Conservation (phyloP, 345 rosid genomes). For the Eucalyptus regnans region DNA sequence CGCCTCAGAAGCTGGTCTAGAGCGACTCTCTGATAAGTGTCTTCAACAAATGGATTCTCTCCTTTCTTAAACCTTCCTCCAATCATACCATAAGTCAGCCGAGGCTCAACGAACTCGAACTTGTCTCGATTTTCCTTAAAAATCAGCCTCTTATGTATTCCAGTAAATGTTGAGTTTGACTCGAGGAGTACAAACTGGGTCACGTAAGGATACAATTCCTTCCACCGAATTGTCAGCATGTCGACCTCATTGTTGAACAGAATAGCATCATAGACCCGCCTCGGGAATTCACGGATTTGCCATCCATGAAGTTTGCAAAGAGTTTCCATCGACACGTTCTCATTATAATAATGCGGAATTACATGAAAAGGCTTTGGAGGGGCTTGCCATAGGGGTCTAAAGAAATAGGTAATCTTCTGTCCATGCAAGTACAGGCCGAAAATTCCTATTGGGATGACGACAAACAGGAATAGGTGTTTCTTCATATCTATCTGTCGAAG, state of each 20-base stretch:
- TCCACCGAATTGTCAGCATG: constrained; percentile 14
- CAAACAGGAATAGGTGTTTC: not conserved
- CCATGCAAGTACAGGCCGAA: not conserved
- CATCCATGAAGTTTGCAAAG: constrained; percentile 24
- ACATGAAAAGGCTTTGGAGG: constrained; percentile 7
- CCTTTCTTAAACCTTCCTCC: constrained; percentile 13
- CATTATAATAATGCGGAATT: constrained; percentile 13
- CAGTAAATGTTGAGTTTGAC: constrained; percentile 21
- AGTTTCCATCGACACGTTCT: constrained; percentile 15
- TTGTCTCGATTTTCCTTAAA: constrained; percentile 1
- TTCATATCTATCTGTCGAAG: constrained; percentile 30
- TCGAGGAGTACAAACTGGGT: constrained; percentile 17
- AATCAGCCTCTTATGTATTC: constrained; percentile 1
- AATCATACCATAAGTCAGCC: constrained; percentile 11
- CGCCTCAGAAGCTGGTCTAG: constrained; percentile 12
- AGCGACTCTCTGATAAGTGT: constrained; percentile 19
- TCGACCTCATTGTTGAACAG: constrained; percentile 21
- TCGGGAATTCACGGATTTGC: constrained; percentile 12
- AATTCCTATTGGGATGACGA: not conserved
- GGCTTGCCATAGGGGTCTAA: constrained; percentile 7
- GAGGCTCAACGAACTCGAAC: constrained; percentile 15
- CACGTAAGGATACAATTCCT: constrained; percentile 14
- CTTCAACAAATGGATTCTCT: constrained; percentile 18
- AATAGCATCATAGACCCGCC: constrained; percentile 19
- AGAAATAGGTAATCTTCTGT: constrained; percentile 4